These are phyloP conservation scores for Volvox africanus DNA, from an alignment of 139 green algal genomes.

Conservation along the genomic window DNA sequence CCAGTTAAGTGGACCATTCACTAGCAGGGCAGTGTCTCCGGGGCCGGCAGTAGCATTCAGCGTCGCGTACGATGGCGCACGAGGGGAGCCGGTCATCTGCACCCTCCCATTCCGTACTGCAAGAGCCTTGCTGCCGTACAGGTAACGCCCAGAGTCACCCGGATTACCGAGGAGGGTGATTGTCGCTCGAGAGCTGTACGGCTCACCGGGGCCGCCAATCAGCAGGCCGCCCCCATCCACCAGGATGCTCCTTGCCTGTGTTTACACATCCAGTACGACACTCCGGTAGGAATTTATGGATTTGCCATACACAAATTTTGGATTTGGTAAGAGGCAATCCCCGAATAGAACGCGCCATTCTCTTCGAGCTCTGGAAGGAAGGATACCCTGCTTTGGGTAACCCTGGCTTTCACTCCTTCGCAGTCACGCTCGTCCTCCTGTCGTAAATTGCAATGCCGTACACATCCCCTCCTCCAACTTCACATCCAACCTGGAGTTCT, in stretches of 20 bases:
- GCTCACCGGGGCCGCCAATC: slow-evolving; percentile 21
- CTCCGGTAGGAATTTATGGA: no score
- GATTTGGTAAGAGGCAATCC: no score
- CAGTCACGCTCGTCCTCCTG: no score
- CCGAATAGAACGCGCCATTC: no score
- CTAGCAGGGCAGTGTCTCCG: slow-evolving; percentile 19
- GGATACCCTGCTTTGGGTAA: no score
- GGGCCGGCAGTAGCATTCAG: slow-evolving; percentile 46
- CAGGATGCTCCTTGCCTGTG: slow-evolving; percentile 56
- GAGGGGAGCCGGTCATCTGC: slow-evolving; percentile 57
- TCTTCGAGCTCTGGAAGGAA: no score
- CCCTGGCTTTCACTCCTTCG: no score
- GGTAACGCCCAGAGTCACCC: slow-evolving; percentile 48
- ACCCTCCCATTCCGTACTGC: slow-evolving; percentile 59
- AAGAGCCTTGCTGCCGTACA: slow-evolving; percentile 71
- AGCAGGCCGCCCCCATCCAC: slow-evolving; percentile 42
- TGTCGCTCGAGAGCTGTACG: slow-evolving; percentile 41
- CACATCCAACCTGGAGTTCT: slow-evolving; percentile 22
- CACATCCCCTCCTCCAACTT: no score
- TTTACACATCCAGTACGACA: no score
- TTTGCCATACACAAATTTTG: no score
- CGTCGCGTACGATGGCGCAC: slow-evolving; percentile 56
- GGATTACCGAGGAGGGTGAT: slow-evolving; percentile 63
- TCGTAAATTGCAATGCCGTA: no score
- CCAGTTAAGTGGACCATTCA: slow-evolving; percentile 38